These are phyloP conservation scores for Millerago galiae DNA, from an alignment of 805 yeast genomes.

Conservation along the genomic window DNA sequence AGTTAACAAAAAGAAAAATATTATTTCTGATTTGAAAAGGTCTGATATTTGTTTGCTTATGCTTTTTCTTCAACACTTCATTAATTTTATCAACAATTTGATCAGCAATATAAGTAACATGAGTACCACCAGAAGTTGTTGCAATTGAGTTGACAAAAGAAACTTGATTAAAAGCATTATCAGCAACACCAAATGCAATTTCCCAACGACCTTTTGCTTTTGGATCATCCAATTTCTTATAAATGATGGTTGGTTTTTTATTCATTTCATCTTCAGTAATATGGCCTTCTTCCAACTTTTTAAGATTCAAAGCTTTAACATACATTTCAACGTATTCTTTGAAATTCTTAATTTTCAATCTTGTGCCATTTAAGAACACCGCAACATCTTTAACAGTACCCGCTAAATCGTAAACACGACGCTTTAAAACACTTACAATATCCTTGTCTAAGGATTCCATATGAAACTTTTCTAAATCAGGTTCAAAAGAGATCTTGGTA, in stretches of 20 bases:
- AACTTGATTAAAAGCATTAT: constrained; percentile 84
- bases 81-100: constrained; percentile 73
- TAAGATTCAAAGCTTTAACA: constrained; percentile 63
- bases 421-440: constrained; percentile 71
- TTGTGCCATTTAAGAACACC: constrained; percentile 71
- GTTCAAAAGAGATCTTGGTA: constrained; percentile 82
- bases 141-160: constrained; percentile 98
- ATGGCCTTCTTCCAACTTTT: constrained; percentile 22
- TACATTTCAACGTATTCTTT: constrained; percentile 86
- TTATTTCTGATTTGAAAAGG: constrained; percentile 86
- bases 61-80: constrained; percentile 67
- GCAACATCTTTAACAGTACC: constrained; percentile 85
- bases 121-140: constrained; percentile 95
- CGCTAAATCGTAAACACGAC: constrained; percentile 93
- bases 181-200: constrained; percentile 89
- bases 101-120: constrained; percentile 80
- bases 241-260: constrained; percentile 57
- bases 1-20: constrained; percentile 85
- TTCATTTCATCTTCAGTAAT: constrained; percentile 30
- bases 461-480: constrained; percentile 77
- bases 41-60: constrained; percentile 59
- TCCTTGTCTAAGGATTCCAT: constrained; percentile 85
- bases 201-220: constrained; percentile 67
- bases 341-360: constrained; percentile 65
- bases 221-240: constrained; percentile 65